phyloP scores from a whole-genome alignment of 176 grass and related monocot genomes.

The Canna indica region DNA sequence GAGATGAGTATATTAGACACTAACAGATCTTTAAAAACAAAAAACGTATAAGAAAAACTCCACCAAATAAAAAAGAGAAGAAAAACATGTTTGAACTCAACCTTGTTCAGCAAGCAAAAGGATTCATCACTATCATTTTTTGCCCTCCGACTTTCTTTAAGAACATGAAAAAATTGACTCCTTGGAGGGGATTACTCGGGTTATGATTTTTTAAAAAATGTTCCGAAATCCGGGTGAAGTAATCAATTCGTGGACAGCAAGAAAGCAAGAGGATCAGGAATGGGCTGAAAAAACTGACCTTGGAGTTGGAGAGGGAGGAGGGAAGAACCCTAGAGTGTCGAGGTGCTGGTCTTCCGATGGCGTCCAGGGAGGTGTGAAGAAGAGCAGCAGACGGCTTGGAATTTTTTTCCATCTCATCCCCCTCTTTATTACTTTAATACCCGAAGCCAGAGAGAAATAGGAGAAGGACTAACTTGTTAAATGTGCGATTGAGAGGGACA shows the following conservation, averaged over 20 bases:
- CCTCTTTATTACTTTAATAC: constrained; percentile 1
- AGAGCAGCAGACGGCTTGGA: not conserved
- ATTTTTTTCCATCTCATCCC: not conserved
- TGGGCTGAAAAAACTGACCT: not conserved
- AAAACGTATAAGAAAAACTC: not conserved
- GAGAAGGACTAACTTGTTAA: not conserved
- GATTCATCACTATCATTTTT: not conserved
- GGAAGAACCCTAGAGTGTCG: constrained; percentile 2
- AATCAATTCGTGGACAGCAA: not conserved
- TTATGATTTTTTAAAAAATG: too few species aligned
- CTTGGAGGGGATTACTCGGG: too few species aligned
- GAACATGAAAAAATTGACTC: too few species aligned
- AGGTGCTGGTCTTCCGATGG: not conserved
- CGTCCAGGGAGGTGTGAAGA: not conserved
- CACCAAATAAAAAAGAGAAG: not conserved
- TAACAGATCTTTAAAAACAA: not conserved
- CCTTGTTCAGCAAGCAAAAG: not conserved
- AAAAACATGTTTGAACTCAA: not conserved
- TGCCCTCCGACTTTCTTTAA: too few species aligned
- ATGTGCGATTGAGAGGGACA: not conserved
- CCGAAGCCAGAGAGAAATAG: not conserved
- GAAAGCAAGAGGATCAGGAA: not conserved
- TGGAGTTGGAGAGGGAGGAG: not conserved
- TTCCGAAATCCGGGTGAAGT: not conserved
- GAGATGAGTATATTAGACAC: not conserved